These are phyloP conservation scores for Phanerochaete carnosa DNA, from an alignment of 768 basidiomycete genomes.

Conservation along the genomic window DNA sequence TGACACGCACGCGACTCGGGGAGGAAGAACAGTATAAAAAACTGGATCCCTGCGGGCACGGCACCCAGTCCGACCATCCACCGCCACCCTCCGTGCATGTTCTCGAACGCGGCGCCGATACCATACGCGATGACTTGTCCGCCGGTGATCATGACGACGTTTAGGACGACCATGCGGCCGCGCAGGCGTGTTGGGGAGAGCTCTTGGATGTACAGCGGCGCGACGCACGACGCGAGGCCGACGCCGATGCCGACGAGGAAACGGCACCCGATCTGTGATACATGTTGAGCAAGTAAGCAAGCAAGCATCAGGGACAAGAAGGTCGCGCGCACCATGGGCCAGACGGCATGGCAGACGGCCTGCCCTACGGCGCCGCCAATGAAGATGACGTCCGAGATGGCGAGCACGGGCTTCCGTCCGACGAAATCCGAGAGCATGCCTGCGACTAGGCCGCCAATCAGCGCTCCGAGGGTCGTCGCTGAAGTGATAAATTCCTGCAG, in stretches of 20 bases:
- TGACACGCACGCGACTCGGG: conserved; percentile 73
- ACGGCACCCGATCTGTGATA: conserved; percentile 56
- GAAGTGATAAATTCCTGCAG: conserved; percentile 74
- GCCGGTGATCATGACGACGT: conserved; percentile 79
- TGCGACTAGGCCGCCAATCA: conserved; percentile 69
- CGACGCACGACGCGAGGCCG: conserved; percentile 72
- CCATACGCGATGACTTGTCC: conserved; percentile 81
- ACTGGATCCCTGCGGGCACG: conserved; percentile 64
- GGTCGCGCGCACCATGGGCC: conserved; percentile 53
- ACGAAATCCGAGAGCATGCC: conserved; percentile 70
- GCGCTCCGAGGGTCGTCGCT: conserved; percentile 72
- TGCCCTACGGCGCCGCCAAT: conserved; percentile 72
- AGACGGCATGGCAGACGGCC: conserved; percentile 64
- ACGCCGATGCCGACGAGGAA: conserved; percentile 76
- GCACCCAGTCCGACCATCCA: conserved; percentile 83
- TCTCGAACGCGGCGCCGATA: conserved; percentile 58
- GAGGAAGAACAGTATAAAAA: conserved; percentile 56
- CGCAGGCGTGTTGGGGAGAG: conserved; percentile 71
- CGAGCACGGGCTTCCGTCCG: conserved; percentile 63
- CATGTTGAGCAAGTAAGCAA: background rate
- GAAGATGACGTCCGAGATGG: conserved; percentile 68
- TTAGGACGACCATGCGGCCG: conserved; percentile 77
- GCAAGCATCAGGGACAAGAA: background rate
- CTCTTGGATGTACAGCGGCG: conserved; percentile 83
- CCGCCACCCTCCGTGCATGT: conserved; percentile 64